Conservation (phyloP, 2,329 filamentous ascomycete genomes). For the Aspergillus terreus region DNA sequence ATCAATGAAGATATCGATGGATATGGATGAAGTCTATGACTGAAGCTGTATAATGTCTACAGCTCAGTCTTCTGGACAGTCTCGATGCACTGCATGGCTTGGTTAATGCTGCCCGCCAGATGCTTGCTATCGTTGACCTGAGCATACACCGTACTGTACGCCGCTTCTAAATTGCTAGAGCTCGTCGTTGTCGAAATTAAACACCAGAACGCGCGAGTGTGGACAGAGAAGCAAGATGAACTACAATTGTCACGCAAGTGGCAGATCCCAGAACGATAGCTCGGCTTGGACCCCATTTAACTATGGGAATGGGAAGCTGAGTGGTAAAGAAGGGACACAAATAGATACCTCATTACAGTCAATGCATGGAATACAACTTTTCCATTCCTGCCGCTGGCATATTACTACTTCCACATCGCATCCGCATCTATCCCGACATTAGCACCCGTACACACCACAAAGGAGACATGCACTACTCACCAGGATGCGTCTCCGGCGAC, state of each 20-base stretch:
- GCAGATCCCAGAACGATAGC: conserved; percentile 35
- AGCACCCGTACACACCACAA: neutral
- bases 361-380: neutral
- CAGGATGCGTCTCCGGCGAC: conserved; percentile 27
- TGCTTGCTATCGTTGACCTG: too few relatives aligned
- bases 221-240: conserved; percentile 57
- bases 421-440: conserved; percentile 29
- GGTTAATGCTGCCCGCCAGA: neutral
- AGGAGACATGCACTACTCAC: conserved; percentile 20
- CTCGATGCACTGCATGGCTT: too few relatives aligned
- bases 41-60: conserved; percentile 7
- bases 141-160: neutral
- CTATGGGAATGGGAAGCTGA: conserved; percentile 43
- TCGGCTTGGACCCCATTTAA: conserved; percentile 44
- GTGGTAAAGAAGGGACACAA: conserved; percentile 44
- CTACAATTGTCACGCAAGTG: conserved; percentile 24
- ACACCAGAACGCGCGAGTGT: conserved; percentile 53
- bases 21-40: neutral
- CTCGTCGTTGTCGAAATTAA: conserved; percentile 48
- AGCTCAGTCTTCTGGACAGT: too few relatives aligned
- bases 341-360: neutral
- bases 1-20: neutral
- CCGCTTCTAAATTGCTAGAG: conserved; percentile 55
- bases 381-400: neutral
- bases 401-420: conserved; percentile 20